Base-by-base conservation (phyloP, 1,284 basidiomycete genomes). In the Anthracocystis walkeri region DNA sequence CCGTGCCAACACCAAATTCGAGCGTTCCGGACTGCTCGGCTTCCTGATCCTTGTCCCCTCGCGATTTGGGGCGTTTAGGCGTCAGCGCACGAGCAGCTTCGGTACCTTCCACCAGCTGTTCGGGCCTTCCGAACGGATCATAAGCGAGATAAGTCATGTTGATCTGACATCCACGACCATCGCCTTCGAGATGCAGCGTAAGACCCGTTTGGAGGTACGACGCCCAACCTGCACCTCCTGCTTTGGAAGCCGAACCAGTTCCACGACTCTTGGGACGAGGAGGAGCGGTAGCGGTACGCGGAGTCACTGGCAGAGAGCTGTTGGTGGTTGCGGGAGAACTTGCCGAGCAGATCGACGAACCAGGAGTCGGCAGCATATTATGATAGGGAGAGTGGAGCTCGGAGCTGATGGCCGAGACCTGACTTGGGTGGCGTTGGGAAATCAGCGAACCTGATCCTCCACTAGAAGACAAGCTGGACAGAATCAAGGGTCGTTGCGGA, bases 51-150 rank as follows among this genome's bases (percentile, higher is more conserved):
- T 70, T 73, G 33, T 78, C 77, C 18, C 58, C 64, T 25, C 70
- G 53, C 42, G 76, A 67, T 16, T 71, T 71, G 35, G 76, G 71
- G 18, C 72, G 58, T 27, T 65, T 78, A 18, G 76, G 72, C 11
- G 70, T 70, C 23, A 59, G 29, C 3, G 35, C 35, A 25, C 58
- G 52, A 6, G 58, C 55, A 3, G 50, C 59, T 38, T 69, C 70
- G 3, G 63, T 52, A 0, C 35, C 62, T 27, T 66, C 62, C 2
- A 69, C 72, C 2, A 81, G 74, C 44, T 67, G 54, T 38, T 82
- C 80, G 3, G 75, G 68, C 41, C 65, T 46, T 27, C 78, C 78
- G 23, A 82, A 82, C 2, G 80, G 80, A 46, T 82, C 80, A 63
- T 82, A 82, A 41, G 49, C 60, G 29, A 80, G 72, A 40, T 82